A percentile compares a stretch with the other conserved stretches of the same genome.
Conservation (phyloP, 805 yeast species). For the Pichia paraexigua region DNA sequence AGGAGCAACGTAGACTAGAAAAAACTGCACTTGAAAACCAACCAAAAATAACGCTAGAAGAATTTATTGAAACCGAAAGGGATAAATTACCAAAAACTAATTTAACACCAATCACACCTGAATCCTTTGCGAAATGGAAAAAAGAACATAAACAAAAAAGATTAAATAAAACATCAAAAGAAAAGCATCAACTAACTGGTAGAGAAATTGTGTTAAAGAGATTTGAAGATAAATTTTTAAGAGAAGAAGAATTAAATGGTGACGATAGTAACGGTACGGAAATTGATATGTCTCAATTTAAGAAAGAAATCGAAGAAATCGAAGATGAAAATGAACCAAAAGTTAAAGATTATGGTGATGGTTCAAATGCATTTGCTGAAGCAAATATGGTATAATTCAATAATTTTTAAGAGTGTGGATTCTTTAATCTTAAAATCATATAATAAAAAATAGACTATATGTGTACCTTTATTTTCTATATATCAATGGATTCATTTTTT, state of each 20-base stretch:
- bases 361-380: conserved; percentile 33
- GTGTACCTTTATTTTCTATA: neutral
- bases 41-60: conserved; percentile 91
- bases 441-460: neutral
- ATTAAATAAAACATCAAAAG: conserved; percentile 28
- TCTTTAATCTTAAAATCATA: conserved; percentile 8
- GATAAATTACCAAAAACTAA: conserved; percentile 64
- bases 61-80: conserved; percentile 91
- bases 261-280: conserved; percentile 36
- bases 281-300: conserved; percentile 52
- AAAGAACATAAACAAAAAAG: conserved; percentile 53
- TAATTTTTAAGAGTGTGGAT: conserved; percentile 14
- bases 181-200: conserved; percentile 42
- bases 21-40: conserved; percentile 73
- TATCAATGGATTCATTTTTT: neutral
- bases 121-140: conserved; percentile 80
- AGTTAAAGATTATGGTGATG: conserved; percentile 72
- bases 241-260: conserved; percentile 41
- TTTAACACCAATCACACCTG: conserved; percentile 81
- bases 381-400: conserved; percentile 16
- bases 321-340: conserved; percentile 38
- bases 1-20: conserved; percentile 89
- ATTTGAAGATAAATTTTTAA: conserved; percentile 46
- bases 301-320: conserved; percentile 48
- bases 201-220: conserved; percentile 59